Conservation (phyloP, 371 early-diverging fungal species). For the Zopfochytrium polystomum region DNA sequence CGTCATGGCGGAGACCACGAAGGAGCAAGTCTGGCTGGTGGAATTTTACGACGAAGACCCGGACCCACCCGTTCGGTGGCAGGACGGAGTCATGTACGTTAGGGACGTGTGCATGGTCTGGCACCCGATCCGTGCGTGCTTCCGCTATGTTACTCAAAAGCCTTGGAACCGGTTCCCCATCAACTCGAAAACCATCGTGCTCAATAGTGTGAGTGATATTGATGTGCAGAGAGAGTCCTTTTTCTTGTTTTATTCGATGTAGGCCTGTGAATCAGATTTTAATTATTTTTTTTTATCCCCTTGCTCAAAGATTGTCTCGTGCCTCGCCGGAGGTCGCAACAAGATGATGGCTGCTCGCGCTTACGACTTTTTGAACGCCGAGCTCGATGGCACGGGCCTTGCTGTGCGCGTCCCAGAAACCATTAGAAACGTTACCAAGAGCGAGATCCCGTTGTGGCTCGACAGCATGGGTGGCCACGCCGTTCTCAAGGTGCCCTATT, state of each 20-base stretch:
- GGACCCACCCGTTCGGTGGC: slow-evolving; percentile 82
- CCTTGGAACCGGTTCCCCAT: slow-evolving; percentile 91
- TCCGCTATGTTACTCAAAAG: slow-evolving; percentile 89
- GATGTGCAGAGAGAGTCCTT: background rate
- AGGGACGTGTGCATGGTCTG: slow-evolving; percentile 70
- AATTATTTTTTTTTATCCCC: background rate
- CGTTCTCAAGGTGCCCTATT: slow-evolving; percentile 89
- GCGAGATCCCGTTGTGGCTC: slow-evolving; percentile 84
- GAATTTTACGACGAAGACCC: slow-evolving; percentile 74
- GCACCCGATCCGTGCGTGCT: slow-evolving; percentile 88
- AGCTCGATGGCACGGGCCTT: slow-evolving; percentile 66
- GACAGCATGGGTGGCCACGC: slow-evolving; percentile 88
- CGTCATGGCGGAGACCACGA: slow-evolving; percentile 77
- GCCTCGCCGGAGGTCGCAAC: slow-evolving; percentile 90
- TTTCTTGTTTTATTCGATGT: background rate
- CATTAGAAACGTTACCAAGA: slow-evolving; percentile 80
- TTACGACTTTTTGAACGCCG: slow-evolving; percentile 87
- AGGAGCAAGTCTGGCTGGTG: slow-evolving; percentile 83
- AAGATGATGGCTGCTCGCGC: slow-evolving; percentile 95
- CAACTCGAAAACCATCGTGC: slow-evolving; percentile 75
- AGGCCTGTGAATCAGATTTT: background rate
- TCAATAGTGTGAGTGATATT: slow-evolving; percentile 57
- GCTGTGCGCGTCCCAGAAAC: slow-evolving; percentile 86
- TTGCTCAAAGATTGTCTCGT: slow-evolving; percentile 70
- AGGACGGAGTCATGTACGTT: slow-evolving; percentile 71